Evolutionary conservation across 345 rosid genomes (phyloP).

Genomic region (Nephelium lappaceum): DNA sequence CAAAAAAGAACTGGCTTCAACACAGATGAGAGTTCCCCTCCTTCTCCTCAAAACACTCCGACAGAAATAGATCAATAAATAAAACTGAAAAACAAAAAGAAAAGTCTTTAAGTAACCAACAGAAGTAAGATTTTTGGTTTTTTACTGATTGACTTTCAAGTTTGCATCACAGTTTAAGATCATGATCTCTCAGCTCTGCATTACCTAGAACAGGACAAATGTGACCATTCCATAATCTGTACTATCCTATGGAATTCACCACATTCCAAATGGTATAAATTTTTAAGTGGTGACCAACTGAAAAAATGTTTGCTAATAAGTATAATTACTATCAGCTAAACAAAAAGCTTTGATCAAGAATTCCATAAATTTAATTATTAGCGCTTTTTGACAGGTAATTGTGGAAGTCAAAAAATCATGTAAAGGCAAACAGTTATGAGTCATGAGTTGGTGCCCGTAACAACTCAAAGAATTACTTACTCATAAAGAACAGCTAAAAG

Average conservation of each 20-base stretch:
- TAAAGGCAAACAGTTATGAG: background rate
- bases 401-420: background rate
- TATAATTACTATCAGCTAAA: background rate
- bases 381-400: background rate
- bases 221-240: background rate
- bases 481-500: background rate
- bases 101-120: background rate
- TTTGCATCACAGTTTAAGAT: background rate
- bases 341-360: background rate
- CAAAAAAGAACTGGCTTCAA: conserved; percentile 28
- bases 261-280: background rate
- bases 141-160: background rate
- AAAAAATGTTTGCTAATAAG: background rate
- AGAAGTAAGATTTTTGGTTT: background rate
- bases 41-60: background rate
- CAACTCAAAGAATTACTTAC: background rate
- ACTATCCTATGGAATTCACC: background rate
- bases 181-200: background rate
- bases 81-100: background rate
- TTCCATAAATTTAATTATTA: background rate
- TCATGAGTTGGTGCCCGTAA: background rate
- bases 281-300: background rate
- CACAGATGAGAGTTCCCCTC: conserved; percentile 11
- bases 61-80: background rate
- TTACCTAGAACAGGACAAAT: background rate